These are phyloP conservation scores for Saitozyma podzolica DNA, from an alignment of 768 basidiomycete species.

Conservation along the genomic window DNA sequence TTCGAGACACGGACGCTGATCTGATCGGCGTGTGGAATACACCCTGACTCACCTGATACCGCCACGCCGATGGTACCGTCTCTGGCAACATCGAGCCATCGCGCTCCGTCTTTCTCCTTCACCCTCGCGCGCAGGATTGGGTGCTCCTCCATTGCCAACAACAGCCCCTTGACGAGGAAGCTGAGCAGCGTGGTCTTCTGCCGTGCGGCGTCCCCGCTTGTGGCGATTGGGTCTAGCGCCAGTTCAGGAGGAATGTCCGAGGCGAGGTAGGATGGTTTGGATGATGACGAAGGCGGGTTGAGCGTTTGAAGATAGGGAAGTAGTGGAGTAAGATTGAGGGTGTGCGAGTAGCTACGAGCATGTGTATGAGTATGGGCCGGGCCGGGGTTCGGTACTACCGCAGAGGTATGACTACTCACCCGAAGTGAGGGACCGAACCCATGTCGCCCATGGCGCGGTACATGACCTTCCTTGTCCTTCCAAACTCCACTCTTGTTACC, in stretches of 20 bases:
- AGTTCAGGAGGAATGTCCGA: conserved; percentile 35
- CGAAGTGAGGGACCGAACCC: conserved; percentile 44
- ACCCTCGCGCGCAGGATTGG: conserved; percentile 41
- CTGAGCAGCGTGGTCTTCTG: conserved; percentile 35
- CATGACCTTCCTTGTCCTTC: conserved; percentile 46
- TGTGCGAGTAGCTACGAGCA: conserved; percentile 38
- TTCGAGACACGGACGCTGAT: background rate
- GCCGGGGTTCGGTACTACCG: background rate
- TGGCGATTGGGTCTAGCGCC: conserved; percentile 15
- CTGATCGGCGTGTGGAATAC: background rate
- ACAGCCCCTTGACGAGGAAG: conserved; percentile 39
- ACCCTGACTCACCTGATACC: conserved; percentile 36
- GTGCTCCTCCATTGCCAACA: conserved; percentile 44
- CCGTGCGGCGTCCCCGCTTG: background rate
- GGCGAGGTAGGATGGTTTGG: conserved; percentile 24
- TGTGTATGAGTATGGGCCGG: too few relatives aligned
- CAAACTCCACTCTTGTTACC: conserved; percentile 38
- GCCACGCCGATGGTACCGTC: conserved; percentile 40
- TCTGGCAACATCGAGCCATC: conserved; percentile 31
- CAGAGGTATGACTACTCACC: conserved; percentile 22
- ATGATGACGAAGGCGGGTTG: conserved; percentile 8
- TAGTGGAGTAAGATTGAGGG: conserved; percentile 39
- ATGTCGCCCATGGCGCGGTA: conserved; percentile 35
- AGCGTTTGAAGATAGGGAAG: conserved; percentile 36
- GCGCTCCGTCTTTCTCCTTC: conserved; percentile 20